phyloP scores from a whole-genome alignment of 129 eudicot genomes.

The Erigeron canadensis region DNA sequence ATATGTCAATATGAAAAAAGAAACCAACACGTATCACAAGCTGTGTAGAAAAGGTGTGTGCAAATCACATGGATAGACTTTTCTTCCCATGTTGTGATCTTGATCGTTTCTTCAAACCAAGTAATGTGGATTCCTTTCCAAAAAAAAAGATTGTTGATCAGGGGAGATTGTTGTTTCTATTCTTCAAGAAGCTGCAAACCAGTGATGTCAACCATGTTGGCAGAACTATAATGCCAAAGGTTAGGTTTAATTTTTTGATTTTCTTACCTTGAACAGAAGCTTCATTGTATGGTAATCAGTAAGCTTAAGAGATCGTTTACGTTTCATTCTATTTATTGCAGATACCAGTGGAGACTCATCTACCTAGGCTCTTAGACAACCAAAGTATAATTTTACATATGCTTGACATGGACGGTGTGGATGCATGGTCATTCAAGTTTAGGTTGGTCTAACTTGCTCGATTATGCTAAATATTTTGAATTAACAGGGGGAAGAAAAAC shows the following conservation, averaged over 20 bases:
- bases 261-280: background rate
- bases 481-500: background rate
- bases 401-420: slow-evolving; percentile 70
- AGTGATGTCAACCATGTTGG: slow-evolving; percentile 68
- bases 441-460: slow-evolving; percentile 38
- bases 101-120: slow-evolving; percentile 4
- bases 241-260: slow-evolving; percentile 21
- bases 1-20: slow-evolving; percentile 1
- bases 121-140: background rate
- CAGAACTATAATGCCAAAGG: slow-evolving; percentile 88
- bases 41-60: background rate
- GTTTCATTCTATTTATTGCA: slow-evolving; percentile 31
- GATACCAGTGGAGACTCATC: slow-evolving; percentile 69
- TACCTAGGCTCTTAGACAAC: slow-evolving; percentile 52
- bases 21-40: background rate
- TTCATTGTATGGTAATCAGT: slow-evolving; percentile 10
- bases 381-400: slow-evolving; percentile 53
- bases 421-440: slow-evolving; percentile 70
- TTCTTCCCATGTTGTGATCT: slow-evolving; percentile 3
- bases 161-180: slow-evolving; percentile 52
- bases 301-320: background rate
- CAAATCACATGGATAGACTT: slow-evolving; percentile 2
- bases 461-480: background rate
- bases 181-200: slow-evolving; percentile 71
- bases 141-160: slow-evolving; percentile 43